These are phyloP conservation scores for Tremella fuciformis DNA, from an alignment of 768 basidiomycete species.

Conservation along the genomic window DNA sequence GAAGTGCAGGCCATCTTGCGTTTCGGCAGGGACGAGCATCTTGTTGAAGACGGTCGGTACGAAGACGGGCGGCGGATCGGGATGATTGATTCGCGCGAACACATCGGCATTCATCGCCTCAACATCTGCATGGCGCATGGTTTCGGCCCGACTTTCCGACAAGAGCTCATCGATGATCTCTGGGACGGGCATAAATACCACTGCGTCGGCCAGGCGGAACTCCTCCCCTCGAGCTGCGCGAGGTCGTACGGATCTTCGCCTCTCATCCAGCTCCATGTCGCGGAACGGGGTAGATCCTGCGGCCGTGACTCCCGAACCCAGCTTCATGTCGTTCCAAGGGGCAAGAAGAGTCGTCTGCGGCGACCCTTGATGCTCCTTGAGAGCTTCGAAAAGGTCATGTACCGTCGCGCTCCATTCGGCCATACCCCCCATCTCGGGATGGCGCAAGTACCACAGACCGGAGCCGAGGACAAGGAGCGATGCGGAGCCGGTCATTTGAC, in stretches of 20 bases:
- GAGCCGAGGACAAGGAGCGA: constrained; percentile 77
- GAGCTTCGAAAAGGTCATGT: constrained; percentile 61
- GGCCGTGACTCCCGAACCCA: constrained; percentile 26
- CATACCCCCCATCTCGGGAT: constrained; percentile 71
- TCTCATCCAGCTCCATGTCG: background rate
- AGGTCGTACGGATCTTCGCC: constrained; percentile 4
- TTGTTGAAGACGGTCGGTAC: constrained; percentile 77
- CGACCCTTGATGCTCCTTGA: constrained; percentile 43
- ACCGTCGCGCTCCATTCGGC: constrained; percentile 73
- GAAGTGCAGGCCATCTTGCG: constrained; percentile 82
- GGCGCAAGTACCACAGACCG: constrained; percentile 84
- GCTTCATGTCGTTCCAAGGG: constrained; percentile 39
- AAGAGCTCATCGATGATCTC: constrained; percentile 67
- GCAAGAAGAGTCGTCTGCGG: constrained; percentile 33
- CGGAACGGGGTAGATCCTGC: constrained; percentile 23
- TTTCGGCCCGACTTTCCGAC: constrained; percentile 61
- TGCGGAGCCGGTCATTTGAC: constrained; percentile 50
- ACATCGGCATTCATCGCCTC: constrained; percentile 89
- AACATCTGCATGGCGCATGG: constrained; percentile 73
- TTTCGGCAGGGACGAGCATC: constrained; percentile 70
- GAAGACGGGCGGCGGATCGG: constrained; percentile 55
- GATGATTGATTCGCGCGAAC: constrained; percentile 61
- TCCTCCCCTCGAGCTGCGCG: constrained; percentile 7
- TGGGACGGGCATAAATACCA: constrained; percentile 76
- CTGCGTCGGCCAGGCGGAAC: constrained; percentile 62